A percentile compares a stretch with the other conserved stretches of the same genome.
Conservation (phyloP, 2,329 filamentous ascomycete species). For the Cladosporium sp. region DNA sequence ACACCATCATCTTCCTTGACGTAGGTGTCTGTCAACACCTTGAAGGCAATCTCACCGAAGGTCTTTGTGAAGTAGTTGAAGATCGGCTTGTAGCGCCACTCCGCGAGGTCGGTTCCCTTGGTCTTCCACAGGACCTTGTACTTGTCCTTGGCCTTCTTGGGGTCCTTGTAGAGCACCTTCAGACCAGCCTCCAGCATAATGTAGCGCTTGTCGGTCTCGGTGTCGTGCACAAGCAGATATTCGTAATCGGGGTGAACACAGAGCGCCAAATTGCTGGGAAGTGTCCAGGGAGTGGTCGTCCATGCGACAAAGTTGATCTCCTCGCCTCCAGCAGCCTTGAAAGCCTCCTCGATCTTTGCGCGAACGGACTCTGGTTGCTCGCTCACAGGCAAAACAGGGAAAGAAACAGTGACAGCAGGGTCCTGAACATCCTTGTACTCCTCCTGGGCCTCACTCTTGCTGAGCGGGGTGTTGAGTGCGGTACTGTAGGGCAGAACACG, state of each 20-base stretch:
- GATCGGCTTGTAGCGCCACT: slow-evolving; percentile 83
- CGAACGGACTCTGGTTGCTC: slow-evolving; percentile 28
- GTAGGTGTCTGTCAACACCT: slow-evolving; percentile 76
- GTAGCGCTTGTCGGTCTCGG: slow-evolving; percentile 76
- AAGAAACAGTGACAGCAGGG: slow-evolving; percentile 82
- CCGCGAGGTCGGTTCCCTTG: slow-evolving; percentile 78
- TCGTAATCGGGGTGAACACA: slow-evolving; percentile 79
- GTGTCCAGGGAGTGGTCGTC: slow-evolving; percentile 87
- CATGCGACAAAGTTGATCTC: slow-evolving; percentile 78
- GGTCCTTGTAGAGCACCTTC: slow-evolving; percentile 83
- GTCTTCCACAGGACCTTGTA: slow-evolving; percentile 73
- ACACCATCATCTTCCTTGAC: slow-evolving; percentile 88
- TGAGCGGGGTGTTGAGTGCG: slow-evolving; percentile 80
- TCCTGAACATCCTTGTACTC: slow-evolving; percentile 94
- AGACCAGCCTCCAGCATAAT: slow-evolving; percentile 80
- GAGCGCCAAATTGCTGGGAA: slow-evolving; percentile 75
- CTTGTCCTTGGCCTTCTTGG: slow-evolving; percentile 86
- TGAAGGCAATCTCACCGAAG: slow-evolving; percentile 81
- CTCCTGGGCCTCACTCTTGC: slow-evolving; percentile 90
- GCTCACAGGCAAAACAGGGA: slow-evolving; percentile 60
- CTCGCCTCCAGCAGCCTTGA: slow-evolving; percentile 39
- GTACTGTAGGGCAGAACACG: slow-evolving; percentile 96
- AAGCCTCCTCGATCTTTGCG: slow-evolving; percentile 26
- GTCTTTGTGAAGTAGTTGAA: slow-evolving; percentile 89
- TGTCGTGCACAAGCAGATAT: slow-evolving; percentile 81